Conservation (phyloP, 192 early-diverging fungal species). For the Backusella westeae region DNA sequence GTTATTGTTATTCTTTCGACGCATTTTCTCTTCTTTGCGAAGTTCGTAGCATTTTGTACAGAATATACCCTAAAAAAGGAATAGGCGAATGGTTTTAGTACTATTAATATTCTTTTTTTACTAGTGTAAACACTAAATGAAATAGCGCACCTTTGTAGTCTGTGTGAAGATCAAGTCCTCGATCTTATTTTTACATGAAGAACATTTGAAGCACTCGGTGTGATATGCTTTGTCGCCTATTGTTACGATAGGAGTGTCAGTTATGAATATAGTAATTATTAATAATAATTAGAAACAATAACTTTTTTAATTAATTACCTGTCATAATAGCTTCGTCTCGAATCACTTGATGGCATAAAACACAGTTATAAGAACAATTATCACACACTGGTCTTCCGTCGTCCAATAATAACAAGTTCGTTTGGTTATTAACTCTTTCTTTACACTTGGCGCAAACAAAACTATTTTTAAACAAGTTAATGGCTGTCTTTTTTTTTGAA, state of each 20-base stretch:
- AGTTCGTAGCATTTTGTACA: conserved; percentile 72
- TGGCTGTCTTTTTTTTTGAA: background rate
- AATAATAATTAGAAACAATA: background rate
- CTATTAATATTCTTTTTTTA: background rate
- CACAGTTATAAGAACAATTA: conserved; percentile 78
- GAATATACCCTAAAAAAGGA: conserved; percentile 57
- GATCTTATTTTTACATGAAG: conserved; percentile 68
- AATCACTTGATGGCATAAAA: conserved; percentile 68
- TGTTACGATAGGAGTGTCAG: conserved; percentile 1
- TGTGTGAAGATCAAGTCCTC: conserved; percentile 77
- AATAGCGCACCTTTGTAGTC: conserved; percentile 57
- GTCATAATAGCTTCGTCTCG: conserved; percentile 82
- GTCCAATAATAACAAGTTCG: conserved; percentile 70
- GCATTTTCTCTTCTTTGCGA: conserved; percentile 49
- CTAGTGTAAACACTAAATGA: background rate
- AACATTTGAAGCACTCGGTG: conserved; percentile 76
- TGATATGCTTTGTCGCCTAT: conserved; percentile 76
- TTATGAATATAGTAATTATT: background rate
- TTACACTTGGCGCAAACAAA: conserved; percentile 79
- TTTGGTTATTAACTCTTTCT: conserved; percentile 68
- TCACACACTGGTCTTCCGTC: conserved; percentile 80
- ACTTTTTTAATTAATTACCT: conserved; percentile 39
- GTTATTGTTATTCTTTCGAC: conserved; percentile 1
- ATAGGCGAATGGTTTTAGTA: background rate
- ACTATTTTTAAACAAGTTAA: conserved; percentile 39